Conservation (phyloP, 148 eudicot species). For the Nepenthes mirabilis region DNA sequence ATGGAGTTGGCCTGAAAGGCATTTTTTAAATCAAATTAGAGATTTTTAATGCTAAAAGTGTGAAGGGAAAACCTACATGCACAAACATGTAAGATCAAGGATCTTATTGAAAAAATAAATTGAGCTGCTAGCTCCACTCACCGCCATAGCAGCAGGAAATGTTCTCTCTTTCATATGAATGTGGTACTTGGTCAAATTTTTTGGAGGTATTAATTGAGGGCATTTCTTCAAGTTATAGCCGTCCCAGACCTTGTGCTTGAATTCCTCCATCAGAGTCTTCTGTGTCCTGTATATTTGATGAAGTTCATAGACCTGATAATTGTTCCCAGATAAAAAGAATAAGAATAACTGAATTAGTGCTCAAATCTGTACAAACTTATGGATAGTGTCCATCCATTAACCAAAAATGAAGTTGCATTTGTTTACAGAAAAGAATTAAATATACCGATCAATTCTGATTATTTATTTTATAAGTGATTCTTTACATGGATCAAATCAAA, state of each 20-base stretch:
- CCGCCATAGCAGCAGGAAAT: constrained; percentile 12
- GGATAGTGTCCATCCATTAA: not conserved
- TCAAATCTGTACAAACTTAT: not conserved
- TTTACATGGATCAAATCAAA: too few relatives aligned
- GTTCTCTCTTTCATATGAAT: constrained; percentile 6
- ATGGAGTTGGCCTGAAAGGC: constrained; percentile 17
- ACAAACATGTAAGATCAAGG: not conserved
- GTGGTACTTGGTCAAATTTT: constrained; percentile 5
- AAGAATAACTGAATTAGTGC: not conserved
- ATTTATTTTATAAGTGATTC: too few relatives aligned
- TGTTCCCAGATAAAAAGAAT: not conserved
- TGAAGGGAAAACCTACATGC: not conserved
- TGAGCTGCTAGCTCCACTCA: constrained; percentile 11
- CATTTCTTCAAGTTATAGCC: constrained; percentile 11
- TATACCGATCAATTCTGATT: too few relatives aligned
- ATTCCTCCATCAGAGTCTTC: constrained; percentile 25
- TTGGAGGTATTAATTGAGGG: constrained; percentile 6
- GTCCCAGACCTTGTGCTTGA: constrained; percentile 12
- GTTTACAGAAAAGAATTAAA: too few relatives aligned
- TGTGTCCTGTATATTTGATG: constrained; percentile 39
- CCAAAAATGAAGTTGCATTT: too few relatives aligned
- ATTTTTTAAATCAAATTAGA: not conserved
- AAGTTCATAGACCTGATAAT: constrained; percentile 41
- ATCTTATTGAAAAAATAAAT: not conserved
- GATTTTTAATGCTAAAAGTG: not conserved